Evolutionary conservation across 1,284 basidiomycete genomes (phyloP).

Genomic region (Irpex sp.): DNA sequence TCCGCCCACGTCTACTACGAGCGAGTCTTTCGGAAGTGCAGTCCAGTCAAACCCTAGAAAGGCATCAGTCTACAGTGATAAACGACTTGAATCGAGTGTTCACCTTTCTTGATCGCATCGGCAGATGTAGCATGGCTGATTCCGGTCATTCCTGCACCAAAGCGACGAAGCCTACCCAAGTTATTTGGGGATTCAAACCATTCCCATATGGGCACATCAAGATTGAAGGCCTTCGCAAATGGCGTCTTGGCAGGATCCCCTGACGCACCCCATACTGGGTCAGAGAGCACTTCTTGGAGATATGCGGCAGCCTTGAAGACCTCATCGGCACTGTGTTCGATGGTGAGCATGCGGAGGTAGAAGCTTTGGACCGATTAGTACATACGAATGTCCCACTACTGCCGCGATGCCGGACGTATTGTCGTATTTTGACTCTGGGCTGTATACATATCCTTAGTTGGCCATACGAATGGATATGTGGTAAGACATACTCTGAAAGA

Average conservation of each 20-base stretch:
- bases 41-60: constrained; percentile 13
- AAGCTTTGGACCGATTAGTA: constrained; percentile 2
- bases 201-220: constrained; percentile 16
- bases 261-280: constrained; percentile 18
- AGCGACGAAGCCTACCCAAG: not conserved
- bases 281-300: constrained; percentile 23
- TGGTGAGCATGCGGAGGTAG: not conserved
- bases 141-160: not conserved
- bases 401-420: constrained; percentile 23
- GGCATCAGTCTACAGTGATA: not conserved
- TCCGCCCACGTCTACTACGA: constrained; percentile 22
- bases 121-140: not conserved
- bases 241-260: constrained; percentile 19
- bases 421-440: constrained; percentile 23
- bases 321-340: constrained; percentile 18
- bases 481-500: constrained; percentile 1
- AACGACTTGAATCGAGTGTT: constrained; percentile 10
- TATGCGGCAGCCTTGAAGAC: constrained; percentile 22
- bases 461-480: not conserved
- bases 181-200: constrained; percentile 15
- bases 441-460: not conserved
- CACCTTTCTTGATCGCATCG: constrained; percentile 9
- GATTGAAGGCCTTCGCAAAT: constrained; percentile 24
- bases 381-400: constrained; percentile 21
- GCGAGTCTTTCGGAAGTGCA: constrained; percentile 5